Conservation (phyloP, 371 early-diverging fungal genomes). For the Gilbertella persicaria region DNA sequence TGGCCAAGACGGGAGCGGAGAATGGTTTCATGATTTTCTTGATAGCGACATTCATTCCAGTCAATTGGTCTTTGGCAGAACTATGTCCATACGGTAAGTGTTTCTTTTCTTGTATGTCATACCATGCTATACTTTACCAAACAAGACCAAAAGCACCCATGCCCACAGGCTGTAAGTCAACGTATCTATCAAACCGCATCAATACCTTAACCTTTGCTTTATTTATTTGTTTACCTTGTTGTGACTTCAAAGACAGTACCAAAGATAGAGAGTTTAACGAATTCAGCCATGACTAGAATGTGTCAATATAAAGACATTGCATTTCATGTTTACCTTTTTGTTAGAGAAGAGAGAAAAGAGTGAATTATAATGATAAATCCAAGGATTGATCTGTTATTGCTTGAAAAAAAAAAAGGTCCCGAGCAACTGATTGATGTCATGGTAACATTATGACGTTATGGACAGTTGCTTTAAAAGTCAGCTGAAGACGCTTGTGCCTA, state of each 20-base stretch:
- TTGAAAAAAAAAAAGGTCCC: slow-evolving; percentile 18
- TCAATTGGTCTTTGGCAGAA: slow-evolving; percentile 85
- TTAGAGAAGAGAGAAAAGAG: not conserved
- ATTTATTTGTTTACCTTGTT: slow-evolving; percentile 58
- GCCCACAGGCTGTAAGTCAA: slow-evolving; percentile 90
- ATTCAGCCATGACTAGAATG: slow-evolving; percentile 80
- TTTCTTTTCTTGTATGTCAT: slow-evolving; percentile 17
- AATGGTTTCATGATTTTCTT: slow-evolving; percentile 96
- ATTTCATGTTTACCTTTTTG: not conserved
- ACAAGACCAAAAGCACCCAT: slow-evolving; percentile 97
- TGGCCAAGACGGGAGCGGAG: slow-evolving; percentile 85
- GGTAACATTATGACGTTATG: slow-evolving; percentile 24
- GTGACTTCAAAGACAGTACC: slow-evolving; percentile 94
- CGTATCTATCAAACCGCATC: slow-evolving; percentile 62
- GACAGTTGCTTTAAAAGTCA: slow-evolving; percentile 4
- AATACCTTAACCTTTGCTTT: not conserved
- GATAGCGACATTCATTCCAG: slow-evolving; percentile 83
- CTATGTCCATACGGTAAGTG: slow-evolving; percentile 38
- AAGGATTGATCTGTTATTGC: not conserved
- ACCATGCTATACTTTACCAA: slow-evolving; percentile 75
- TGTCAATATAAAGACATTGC: not conserved
- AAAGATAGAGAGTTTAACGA: slow-evolving; percentile 83
- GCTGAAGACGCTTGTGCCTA: not conserved
- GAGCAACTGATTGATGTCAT: slow-evolving; percentile 21
- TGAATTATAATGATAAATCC: not conserved